phyloP scores from a whole-genome alignment of 352 stramenopile genomes.

The Pythium brachiatum region DNA sequence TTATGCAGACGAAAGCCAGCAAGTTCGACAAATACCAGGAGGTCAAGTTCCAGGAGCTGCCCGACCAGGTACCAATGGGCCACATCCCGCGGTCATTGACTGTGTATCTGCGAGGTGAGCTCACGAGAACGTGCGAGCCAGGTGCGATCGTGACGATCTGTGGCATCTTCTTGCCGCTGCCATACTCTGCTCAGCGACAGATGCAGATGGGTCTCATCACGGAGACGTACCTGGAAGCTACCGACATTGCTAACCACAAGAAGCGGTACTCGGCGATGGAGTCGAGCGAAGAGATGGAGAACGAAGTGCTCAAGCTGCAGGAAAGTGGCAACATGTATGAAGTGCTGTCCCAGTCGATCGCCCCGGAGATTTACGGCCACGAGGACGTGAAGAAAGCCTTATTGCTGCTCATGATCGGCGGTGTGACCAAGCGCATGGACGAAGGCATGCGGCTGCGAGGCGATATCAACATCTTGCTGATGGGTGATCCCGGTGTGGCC shows the following conservation, averaged over 20 bases:
- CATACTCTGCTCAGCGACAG: conserved; percentile 90
- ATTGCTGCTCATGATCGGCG: conserved; percentile 96
- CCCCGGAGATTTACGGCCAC: conserved; percentile 99
- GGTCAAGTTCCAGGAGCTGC: conserved; percentile 95
- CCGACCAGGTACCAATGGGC: conserved; percentile 96
- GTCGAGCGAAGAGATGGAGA: conserved; percentile 82
- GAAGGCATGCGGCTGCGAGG: conserved; percentile 96
- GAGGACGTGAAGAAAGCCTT: conserved; percentile 99
- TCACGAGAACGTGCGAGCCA: conserved; percentile 92
- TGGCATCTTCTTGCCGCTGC: conserved; percentile 94
- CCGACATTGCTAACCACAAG: conserved; percentile 96
- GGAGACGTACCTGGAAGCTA: conserved; percentile 97
- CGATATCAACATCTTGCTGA: conserved; percentile 99
- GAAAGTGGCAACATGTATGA: conserved; percentile 89
- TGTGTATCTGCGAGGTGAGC: conserved; percentile 90
- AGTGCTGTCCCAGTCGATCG: conserved; percentile 93
- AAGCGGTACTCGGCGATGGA: conserved; percentile 95
- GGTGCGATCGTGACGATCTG: conserved; percentile 97
- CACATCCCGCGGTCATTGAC: conserved; percentile 95
- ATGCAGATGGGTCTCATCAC: conserved; percentile 97
- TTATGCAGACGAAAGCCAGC: conserved; percentile 96
- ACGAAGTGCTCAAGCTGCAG: conserved; percentile 63
- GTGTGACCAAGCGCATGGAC: conserved; percentile 87
- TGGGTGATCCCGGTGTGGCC: conserved; percentile 97
- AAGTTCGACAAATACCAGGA: conserved; percentile 99